These are phyloP conservation scores for Gracilaria caudata DNA, from an alignment of 23 red algal genomes.

Conservation along the genomic window DNA sequence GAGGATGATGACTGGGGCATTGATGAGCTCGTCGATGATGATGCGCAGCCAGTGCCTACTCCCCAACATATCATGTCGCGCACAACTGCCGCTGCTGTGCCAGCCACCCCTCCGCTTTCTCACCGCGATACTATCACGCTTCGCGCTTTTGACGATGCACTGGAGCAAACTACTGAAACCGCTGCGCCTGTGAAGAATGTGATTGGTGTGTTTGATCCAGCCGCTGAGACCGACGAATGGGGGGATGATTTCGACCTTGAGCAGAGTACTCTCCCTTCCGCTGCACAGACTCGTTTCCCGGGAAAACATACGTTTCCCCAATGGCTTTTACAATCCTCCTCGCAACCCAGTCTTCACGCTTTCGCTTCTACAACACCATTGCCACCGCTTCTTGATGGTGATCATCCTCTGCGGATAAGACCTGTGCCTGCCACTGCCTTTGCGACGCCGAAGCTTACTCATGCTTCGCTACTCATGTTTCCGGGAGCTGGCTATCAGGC, in stretches of 20 bases:
- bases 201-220: conserved; percentile 76
- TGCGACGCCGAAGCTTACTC: conserved; percentile 42
- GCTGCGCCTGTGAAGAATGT: conserved; percentile 42
- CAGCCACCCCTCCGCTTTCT: conserved; percentile 9
- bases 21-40: conserved; percentile 44
- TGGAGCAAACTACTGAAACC: conserved; percentile 26
- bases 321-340: conserved; percentile 34
- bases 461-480: conserved; percentile 58
- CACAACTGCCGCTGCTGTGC: background rate
- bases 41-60: conserved; percentile 16
- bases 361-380: background rate
- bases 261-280: conserved; percentile 22
- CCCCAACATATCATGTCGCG: background rate
- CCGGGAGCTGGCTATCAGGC: conserved; percentile 58
- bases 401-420: conserved; percentile 38
- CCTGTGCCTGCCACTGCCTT: conserved; percentile 32
- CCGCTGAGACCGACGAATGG: conserved; percentile 73
- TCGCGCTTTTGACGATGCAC: conserved; percentile 60
- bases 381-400: conserved; percentile 26
- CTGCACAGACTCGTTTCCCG: background rate
- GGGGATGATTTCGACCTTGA: conserved; percentile 79
- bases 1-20: conserved; percentile 56
- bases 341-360: background rate
- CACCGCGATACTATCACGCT: conserved; percentile 64
- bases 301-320: conserved; percentile 38